These are phyloP conservation scores for Stephanocyclus meneghinianus DNA, from an alignment of 352 stramenopile genomes.

Conservation along the genomic window DNA sequence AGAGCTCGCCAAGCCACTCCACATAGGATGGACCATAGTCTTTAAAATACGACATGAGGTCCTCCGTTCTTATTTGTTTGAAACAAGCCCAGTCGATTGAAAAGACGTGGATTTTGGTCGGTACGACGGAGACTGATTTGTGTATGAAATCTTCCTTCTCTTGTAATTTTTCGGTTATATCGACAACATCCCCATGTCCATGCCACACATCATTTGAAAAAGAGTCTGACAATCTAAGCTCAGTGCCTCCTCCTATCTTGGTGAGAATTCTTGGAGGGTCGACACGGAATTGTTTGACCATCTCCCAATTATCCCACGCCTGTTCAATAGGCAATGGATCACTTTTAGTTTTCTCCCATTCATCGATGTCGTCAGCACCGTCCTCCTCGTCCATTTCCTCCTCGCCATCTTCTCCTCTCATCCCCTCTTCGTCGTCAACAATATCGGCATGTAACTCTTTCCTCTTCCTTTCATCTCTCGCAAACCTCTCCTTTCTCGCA, in stretches of 20 bases:
- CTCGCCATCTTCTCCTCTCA: slow-evolving; percentile 37
- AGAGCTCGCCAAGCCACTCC: slow-evolving; percentile 77
- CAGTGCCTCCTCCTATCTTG: neutral
- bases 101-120: slow-evolving; percentile 81
- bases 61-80: slow-evolving; percentile 80
- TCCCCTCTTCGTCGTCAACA: slow-evolving; percentile 11
- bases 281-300: slow-evolving; percentile 59
- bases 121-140: slow-evolving; percentile 41
- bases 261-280: slow-evolving; percentile 58
- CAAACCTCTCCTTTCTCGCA: slow-evolving; percentile 68
- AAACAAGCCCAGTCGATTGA: slow-evolving; percentile 78
- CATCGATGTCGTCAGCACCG: slow-evolving; percentile 30
- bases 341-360: slow-evolving; percentile 52
- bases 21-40: slow-evolving; percentile 80
- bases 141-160: slow-evolving; percentile 33
- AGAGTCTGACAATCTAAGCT: slow-evolving; percentile 9
- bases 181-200: slow-evolving; percentile 8
- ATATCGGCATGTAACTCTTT: slow-evolving; percentile 24
- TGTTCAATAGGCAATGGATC: slow-evolving; percentile 59
- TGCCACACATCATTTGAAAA: slow-evolving; percentile 24
- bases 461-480: slow-evolving; percentile 41
- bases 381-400: slow-evolving; percentile 51
- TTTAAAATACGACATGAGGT: slow-evolving; percentile 71
- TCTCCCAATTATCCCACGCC: slow-evolving; percentile 77
- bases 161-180: slow-evolving; percentile 17